Percentiles rank a stretch among this genome's conserved stretches.
Evolutionary conservation across 208 protist genomes (phyloP).

Genomic region (Acanthamoeba quina): DNA sequence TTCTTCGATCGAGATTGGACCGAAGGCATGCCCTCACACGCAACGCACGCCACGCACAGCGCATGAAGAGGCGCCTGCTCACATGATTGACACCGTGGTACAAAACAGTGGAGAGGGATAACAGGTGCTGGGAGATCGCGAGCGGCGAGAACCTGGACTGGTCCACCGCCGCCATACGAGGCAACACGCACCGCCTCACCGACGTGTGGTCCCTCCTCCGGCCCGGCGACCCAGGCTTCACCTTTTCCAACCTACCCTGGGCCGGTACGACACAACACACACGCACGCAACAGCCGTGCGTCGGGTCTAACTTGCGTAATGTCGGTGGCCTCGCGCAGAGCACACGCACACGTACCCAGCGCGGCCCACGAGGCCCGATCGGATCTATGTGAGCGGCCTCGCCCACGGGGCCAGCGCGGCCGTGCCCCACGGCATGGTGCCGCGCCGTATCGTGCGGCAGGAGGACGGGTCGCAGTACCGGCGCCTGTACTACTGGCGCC

Average conservation of each 20-base stretch:
- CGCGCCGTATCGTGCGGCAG: background rate
- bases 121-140: background rate
- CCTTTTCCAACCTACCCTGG: slow-evolving; percentile 34
- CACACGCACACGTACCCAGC: slow-evolving; percentile 12
- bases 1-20: background rate
- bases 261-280: background rate
- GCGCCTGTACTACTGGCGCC: background rate
- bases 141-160: background rate
- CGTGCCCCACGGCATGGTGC: background rate
- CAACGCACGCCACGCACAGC: too few relatives aligned
- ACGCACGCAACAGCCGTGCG: too few relatives aligned
- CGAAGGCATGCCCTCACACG: background rate
- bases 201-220: background rate
- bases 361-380: background rate
- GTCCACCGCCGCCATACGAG: background rate
- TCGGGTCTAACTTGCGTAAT: background rate
- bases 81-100: background rate
- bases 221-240: background rate
- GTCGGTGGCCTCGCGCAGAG: background rate
- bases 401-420: background rate
- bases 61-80: background rate
- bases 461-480: slow-evolving; percentile 17
- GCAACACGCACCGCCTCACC: background rate
- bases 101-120: background rate
- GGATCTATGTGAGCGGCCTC: background rate